phyloP scores from a whole-genome alignment of 768 basidiomycete genomes.

The Arthromyces matolae region DNA sequence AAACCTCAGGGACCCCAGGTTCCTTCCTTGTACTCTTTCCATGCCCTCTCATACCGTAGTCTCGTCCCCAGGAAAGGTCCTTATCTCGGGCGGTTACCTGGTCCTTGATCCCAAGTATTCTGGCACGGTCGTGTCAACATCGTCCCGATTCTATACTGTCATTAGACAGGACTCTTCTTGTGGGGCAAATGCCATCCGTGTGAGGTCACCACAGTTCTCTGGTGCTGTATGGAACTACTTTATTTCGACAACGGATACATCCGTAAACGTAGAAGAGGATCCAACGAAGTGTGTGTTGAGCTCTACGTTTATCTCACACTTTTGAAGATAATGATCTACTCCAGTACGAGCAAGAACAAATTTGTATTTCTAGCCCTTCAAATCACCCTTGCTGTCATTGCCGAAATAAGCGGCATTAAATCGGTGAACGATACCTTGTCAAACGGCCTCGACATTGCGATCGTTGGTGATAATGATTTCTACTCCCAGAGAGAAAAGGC shows the following conservation, averaged over 20 bases:
- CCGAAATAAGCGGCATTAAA: slow-evolving; percentile 50
- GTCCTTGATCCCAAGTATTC: slow-evolving; percentile 86
- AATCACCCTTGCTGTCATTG: slow-evolving; percentile 64
- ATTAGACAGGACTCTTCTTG: slow-evolving; percentile 38
- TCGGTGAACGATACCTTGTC: slow-evolving; percentile 40
- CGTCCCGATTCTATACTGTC: slow-evolving; percentile 89
- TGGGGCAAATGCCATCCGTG: slow-evolving; percentile 49
- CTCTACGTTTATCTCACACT: slow-evolving; percentile 4
- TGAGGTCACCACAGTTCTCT: slow-evolving; percentile 90
- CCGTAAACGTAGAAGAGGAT: slow-evolving; percentile 30
- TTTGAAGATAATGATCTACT: slow-evolving; percentile 11
- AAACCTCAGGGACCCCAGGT: slow-evolving; percentile 1
- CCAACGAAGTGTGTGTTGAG: slow-evolving; percentile 36
- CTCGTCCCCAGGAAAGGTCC: slow-evolving; percentile 93
- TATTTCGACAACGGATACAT: slow-evolving; percentile 36
- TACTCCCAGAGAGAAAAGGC: slow-evolving; percentile 92
- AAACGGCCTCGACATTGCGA: slow-evolving; percentile 67
- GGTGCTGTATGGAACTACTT: slow-evolving; percentile 74
- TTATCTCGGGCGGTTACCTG: slow-evolving; percentile 94
- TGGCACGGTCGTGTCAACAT: slow-evolving; percentile 88
- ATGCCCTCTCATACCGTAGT: slow-evolving; percentile 63
- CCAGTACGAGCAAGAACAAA: slow-evolving; percentile 68
- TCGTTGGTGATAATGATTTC: slow-evolving; percentile 95
- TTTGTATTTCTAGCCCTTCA: slow-evolving; percentile 91
- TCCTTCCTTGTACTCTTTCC: slow-evolving; percentile 11